Evolutionary conservation across 768 basidiomycete genomes (phyloP).

Genomic region (Trametes coccinea): DNA sequence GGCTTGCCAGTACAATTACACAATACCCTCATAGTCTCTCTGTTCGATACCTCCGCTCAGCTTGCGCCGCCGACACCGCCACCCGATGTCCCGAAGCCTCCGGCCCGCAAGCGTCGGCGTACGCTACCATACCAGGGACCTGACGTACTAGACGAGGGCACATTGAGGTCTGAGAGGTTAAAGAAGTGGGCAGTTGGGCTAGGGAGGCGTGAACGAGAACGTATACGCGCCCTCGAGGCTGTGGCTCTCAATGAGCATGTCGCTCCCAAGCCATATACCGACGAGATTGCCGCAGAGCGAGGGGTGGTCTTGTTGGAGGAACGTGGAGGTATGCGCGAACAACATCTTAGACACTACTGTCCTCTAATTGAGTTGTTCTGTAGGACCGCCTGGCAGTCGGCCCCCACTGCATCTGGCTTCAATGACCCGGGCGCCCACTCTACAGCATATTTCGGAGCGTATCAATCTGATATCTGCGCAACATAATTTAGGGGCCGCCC

Average conservation of each 20-base stretch:
- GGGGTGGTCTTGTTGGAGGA: constrained; percentile 66
- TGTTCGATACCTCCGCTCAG: constrained; percentile 77
- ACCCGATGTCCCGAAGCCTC: constrained; percentile 58
- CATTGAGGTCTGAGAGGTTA: constrained; percentile 61
- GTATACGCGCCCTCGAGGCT: constrained; percentile 55
- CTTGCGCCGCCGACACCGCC: constrained; percentile 69
- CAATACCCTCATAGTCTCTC: constrained; percentile 79
- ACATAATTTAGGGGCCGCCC: constrained; percentile 62
- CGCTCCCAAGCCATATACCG: constrained; percentile 48
- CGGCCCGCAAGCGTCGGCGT: constrained; percentile 69
- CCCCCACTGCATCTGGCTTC: constrained; percentile 74
- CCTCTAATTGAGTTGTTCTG: not conserved
- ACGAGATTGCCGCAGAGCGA: constrained; percentile 72
- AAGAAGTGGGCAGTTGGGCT: constrained; percentile 75
- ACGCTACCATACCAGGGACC: constrained; percentile 72
- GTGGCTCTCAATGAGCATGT: constrained; percentile 39
- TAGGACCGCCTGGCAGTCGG: constrained; percentile 72
- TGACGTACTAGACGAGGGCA: constrained; percentile 49
- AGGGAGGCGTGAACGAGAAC: constrained; percentile 74
- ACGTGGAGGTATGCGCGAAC: constrained; percentile 53
- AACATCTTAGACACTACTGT: not conserved
- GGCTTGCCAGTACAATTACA: constrained; percentile 66
- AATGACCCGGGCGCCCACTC: constrained; percentile 66
- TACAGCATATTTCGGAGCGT: constrained; percentile 77
- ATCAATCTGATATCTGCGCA: constrained; percentile 83